Conservation (phyloP, 1,284 basidiomycete genomes). For the Malassezia yamatoensis region DNA sequence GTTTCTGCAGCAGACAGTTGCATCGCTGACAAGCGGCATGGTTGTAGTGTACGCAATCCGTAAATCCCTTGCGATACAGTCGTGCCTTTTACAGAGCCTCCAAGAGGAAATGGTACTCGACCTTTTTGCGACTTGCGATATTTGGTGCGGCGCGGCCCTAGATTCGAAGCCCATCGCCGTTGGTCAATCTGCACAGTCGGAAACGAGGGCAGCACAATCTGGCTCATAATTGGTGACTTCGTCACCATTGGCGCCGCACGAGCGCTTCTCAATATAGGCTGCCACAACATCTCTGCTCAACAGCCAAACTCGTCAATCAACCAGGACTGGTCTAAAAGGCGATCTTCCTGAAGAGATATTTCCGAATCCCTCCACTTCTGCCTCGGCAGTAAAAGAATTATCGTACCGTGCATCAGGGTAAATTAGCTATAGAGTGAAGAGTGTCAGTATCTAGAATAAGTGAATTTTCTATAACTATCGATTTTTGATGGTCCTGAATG, state of each 20-base stretch:
- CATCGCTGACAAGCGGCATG: constrained; percentile 76
- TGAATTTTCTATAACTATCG: too few relatives aligned
- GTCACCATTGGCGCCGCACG: too few relatives aligned
- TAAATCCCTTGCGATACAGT: constrained; percentile 82
- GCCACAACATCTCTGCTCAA: too few relatives aligned
- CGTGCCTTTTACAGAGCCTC: constrained; percentile 86
- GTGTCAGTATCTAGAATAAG: too few relatives aligned
- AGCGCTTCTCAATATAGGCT: too few relatives aligned
- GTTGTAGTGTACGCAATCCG: constrained; percentile 79
- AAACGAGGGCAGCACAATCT: too few relatives aligned
- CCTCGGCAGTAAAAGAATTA: not conserved
- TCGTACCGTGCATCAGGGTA: too few relatives aligned
- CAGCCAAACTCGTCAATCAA: too few relatives aligned
- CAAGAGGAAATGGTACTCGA: constrained; percentile 55
- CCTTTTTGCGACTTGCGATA: constrained; percentile 81
- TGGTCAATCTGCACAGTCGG: constrained; percentile 20
- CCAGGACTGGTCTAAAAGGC: not conserved
- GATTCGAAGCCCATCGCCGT: constrained; percentile 54
- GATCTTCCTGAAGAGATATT: not conserved
- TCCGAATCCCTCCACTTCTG: not conserved
- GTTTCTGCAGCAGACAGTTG: constrained; percentile 78
- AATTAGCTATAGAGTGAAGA: too few relatives aligned
- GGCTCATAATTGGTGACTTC: too few relatives aligned
- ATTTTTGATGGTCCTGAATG: too few relatives aligned
- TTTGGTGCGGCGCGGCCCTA: constrained; percentile 71